phyloP scores from a whole-genome alignment of 2,329 filamentous ascomycete genomes.

The Penicillium sp. region DNA sequence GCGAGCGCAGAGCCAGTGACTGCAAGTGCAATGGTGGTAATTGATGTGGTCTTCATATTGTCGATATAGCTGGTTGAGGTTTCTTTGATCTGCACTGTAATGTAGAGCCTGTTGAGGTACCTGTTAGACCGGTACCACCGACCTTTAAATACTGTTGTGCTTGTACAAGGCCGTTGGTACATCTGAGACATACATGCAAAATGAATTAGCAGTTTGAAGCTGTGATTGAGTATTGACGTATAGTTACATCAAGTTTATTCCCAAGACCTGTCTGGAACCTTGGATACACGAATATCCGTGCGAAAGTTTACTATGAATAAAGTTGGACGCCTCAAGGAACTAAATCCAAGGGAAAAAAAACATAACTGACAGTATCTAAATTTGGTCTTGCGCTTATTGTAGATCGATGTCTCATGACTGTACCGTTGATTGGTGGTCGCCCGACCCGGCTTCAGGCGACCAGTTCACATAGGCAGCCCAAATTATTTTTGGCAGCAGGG shows the following conservation, averaged over 20 bases:
- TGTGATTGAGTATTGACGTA: constrained; percentile 2
- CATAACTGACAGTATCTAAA: not conserved
- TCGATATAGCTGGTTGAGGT: not conserved
- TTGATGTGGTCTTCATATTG: constrained; percentile 15
- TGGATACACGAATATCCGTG: not conserved
- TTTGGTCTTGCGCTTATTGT: not conserved
- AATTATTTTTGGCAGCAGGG: not conserved
- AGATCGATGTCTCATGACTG: not conserved
- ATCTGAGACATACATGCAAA: constrained; percentile 4
- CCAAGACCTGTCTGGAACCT: not conserved
- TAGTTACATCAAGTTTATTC: not conserved
- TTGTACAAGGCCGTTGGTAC: not conserved
- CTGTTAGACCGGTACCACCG: not conserved
- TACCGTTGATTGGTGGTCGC: not conserved
- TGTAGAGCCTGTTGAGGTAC: not conserved
- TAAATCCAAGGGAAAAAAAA: not conserved
- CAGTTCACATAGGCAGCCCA: not conserved
- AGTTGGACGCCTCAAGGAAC: not conserved
- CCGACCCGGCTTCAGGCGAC: not conserved
- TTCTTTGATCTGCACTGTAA: not conserved
- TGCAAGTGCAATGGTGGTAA: constrained; percentile 10
- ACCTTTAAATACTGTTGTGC: constrained; percentile 1
- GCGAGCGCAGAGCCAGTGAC: constrained; percentile 9
- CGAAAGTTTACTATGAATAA: not conserved
- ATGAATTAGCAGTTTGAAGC: not conserved